Base-by-base conservation (phyloP, 179 eudicot species). In the Dionaea muscipula region DNA sequence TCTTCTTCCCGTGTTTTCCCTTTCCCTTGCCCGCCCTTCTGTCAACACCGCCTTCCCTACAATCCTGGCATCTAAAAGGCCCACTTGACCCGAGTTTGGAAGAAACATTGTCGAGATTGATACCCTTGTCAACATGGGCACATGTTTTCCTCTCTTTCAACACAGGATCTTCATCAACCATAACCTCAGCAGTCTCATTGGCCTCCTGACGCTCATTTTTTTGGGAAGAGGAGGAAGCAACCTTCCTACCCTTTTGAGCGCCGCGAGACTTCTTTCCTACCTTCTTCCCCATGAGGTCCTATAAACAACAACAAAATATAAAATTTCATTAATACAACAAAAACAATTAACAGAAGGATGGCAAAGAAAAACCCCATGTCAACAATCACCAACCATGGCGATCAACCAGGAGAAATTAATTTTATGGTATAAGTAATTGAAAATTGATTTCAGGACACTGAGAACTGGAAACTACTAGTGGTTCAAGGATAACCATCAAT, bases 231-330 rank as follows among this genome's bases (percentile, higher is more conserved):
- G 72, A 46, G 49, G 65, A n/a, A 20, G 69, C 26, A 57, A 39
- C 70, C 37, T 64, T 74, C 60, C 79, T 83, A 53, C 71, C 89
- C 71, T 86, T 86, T 10, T 62, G 53, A 61, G 51, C 78, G 60
- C 68, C 67, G 23, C 76, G 79, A n/a, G 76, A 78, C 61, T 73
- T 81, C 82, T 78, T 85, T 67, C 69, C 84, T 9, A 65, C 76
- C 61, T 73, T 86, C 64, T 90, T 91, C 65, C 75, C 97, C 97
- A 90, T 90, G 69, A 35, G 46, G 35, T 45, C 81, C 89, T 89
- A 62, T 18, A 64, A 40, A 59, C 55, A 56, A 69, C 47, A 46
- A 49, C 18, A 57, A 53, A 18, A 37, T 37, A 62, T 44, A 3
- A 31, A 31, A 31, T 31, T 31, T 11, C 5, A 4, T 4, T 6